A percentile compares a stretch with the other conserved stretches of the same genome.
Evolutionary conservation across 1,284 basidiomycete genomes (phyloP).

Genomic region (Testicularia cyperi): DNA sequence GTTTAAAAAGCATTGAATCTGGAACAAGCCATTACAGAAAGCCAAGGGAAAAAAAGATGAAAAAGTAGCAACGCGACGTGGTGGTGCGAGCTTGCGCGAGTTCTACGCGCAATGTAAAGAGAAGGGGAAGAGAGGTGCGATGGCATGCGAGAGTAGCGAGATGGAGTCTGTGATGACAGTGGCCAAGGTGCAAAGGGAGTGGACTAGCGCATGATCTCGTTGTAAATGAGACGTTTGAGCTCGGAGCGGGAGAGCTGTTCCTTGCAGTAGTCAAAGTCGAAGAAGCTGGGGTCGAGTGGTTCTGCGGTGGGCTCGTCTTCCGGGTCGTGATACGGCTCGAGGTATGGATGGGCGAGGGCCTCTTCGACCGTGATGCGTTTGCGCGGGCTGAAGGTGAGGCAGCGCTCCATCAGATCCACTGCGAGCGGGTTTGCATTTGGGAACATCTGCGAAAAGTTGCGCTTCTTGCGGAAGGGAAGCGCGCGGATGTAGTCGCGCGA

Average conservation of each 20-base stretch:
- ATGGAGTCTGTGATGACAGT: too few relatives aligned
- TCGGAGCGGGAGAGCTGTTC: constrained; percentile 62
- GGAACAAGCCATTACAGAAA: too few relatives aligned
- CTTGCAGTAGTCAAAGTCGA: constrained; percentile 57
- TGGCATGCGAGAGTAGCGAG: too few relatives aligned
- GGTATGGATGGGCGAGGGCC: constrained; percentile 56
- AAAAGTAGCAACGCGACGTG: too few relatives aligned
- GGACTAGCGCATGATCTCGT: constrained; percentile 43
- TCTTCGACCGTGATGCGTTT: constrained; percentile 59
- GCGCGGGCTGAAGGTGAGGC: constrained; percentile 68
- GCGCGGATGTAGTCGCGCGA: constrained; percentile 91
- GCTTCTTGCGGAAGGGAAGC: constrained; percentile 84
- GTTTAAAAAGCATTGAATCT: too few relatives aligned
- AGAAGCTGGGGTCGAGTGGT: constrained; percentile 56
- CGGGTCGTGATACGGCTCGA: constrained; percentile 58
- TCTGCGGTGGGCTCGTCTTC: constrained; percentile 56
- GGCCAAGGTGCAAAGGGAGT: too few relatives aligned
- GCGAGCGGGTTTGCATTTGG: constrained; percentile 69
- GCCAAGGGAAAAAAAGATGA: too few relatives aligned
- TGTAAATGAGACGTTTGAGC: constrained; percentile 54
- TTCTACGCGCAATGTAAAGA: too few relatives aligned
- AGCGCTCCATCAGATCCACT: constrained; percentile 83
- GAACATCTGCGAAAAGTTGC: constrained; percentile 74
- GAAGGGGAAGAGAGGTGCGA: too few relatives aligned
- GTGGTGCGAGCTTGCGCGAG: too few relatives aligned